Evolutionary conservation across 2,329 filamentous ascomycete genomes (phyloP), one percentile per base, ranked within the genome.

Genomic region (Fusarium nisikadoi): DNA sequence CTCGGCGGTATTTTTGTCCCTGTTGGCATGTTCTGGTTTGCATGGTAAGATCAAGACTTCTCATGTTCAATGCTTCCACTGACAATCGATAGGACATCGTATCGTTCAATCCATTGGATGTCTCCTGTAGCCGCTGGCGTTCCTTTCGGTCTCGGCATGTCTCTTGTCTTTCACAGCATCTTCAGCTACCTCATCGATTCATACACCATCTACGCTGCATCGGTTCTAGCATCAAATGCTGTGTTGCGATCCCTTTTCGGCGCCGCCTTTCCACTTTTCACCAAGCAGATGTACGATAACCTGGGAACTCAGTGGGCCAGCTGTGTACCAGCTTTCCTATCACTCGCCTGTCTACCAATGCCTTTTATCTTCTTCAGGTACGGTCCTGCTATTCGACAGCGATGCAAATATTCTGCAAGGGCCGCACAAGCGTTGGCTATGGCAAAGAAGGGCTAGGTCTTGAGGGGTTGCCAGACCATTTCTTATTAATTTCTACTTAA

Each of bases 141-240:
- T 3, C 82, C 86, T 43, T 85, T 91, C 63, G 90, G 91, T 54
- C 78, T 86, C 69, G 90, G 86, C 11, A 79, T 88, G 60, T 88
- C 92, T 1, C 81, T 91, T 29, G 88, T 93, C 25, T 93, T 93
- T 82, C 81, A 93, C 16, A 84, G 85, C 5, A 81, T 90, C 42
- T 86, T 90, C 77, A 91, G 89, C 80, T 93, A 93, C 79, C 85
- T 93, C 17, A 88, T 93, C 71, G 92, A 93, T 76, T 82, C 89
- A 4, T 90, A 94, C 79, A 90, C 91, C 54, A 91, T 95, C 72
- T 95, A 91, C 68, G 93, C 94, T 0, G 93, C 93, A 0, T 93
- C 90, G 0, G 92, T 90, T 0, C 83, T 95, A 8, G 93, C 93
- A 3, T 92, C 92, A 19, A 77, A 77, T 35, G 67, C 75, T 0